Evolutionary conservation across 2,329 filamentous ascomycete genomes (phyloP).

Genomic region (Aspergillus persii): DNA sequence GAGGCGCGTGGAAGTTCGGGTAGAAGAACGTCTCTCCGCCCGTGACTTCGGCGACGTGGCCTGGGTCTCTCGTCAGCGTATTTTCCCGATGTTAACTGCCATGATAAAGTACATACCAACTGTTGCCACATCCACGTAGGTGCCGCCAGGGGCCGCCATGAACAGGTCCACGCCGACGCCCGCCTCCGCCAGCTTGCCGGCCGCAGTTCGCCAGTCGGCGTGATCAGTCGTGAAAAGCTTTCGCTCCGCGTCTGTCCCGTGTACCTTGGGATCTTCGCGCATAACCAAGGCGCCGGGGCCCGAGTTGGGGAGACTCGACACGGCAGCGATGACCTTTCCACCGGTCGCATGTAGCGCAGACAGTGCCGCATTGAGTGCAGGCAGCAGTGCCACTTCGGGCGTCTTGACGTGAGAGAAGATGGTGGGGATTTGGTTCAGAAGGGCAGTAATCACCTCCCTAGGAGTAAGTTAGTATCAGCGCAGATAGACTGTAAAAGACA

Average conservation of each 20-base stretch:
- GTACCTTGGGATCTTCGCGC: slow-evolving; percentile 83
- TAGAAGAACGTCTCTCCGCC: slow-evolving; percentile 96
- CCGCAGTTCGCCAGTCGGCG: slow-evolving; percentile 78
- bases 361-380: slow-evolving; percentile 77
- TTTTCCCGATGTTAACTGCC: not conserved
- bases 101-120: slow-evolving; percentile 59
- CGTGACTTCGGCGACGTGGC: slow-evolving; percentile 81
- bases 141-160: slow-evolving; percentile 82
- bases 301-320: slow-evolving; percentile 86
- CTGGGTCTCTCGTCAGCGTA: slow-evolving; percentile 39
- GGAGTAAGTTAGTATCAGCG: not conserved
- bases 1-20: slow-evolving; percentile 86
- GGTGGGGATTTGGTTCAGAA: slow-evolving; percentile 77
- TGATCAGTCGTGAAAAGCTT: slow-evolving; percentile 91
- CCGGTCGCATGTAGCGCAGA: slow-evolving; percentile 83
- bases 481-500: not conserved
- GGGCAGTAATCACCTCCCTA: slow-evolving; percentile 74
- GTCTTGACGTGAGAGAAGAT: slow-evolving; percentile 88
- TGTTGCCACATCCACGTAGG: slow-evolving; percentile 89
- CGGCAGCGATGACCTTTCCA: slow-evolving; percentile 85
- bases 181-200: slow-evolving; percentile 80
- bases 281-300: slow-evolving; percentile 82
- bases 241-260: slow-evolving; percentile 84
- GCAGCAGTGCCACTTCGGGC: slow-evolving; percentile 82
- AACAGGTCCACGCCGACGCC: slow-evolving; percentile 94